A percentile compares a stretch with the other conserved stretches of the same genome.
phyloP scores from a whole-genome alignment of 768 basidiomycete genomes.

The Boletus patriciae region DNA sequence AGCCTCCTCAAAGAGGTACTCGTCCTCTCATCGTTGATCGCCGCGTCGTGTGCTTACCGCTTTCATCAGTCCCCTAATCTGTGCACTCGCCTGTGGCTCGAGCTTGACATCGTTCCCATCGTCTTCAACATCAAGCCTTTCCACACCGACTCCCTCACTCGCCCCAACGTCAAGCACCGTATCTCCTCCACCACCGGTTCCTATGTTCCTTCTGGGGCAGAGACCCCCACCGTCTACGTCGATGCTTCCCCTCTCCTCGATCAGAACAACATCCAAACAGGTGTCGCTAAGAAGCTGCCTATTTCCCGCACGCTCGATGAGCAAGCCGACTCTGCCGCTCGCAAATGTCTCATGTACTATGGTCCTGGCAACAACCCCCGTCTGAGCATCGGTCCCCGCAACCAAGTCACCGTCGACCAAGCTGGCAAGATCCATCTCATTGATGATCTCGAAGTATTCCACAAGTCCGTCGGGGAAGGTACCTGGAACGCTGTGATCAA shows the following conservation, averaged over 20 bases:
- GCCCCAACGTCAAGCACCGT: conserved; percentile 79
- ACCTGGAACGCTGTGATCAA: conserved; percentile 83
- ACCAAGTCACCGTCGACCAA: conserved; percentile 86
- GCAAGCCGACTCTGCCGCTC: conserved; percentile 83
- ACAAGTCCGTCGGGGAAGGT: conserved; percentile 65
- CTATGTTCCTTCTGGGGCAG: conserved; percentile 71
- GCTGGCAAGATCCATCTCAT: conserved; percentile 84
- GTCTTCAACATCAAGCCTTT: conserved; percentile 84
- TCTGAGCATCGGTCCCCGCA: conserved; percentile 76
- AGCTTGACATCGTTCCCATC: conserved; percentile 79
- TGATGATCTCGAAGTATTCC: conserved; percentile 78
- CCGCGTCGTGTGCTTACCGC: conserved; percentile 18
- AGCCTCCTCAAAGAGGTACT: conserved; percentile 65
- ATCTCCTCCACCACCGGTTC: conserved; percentile 80
- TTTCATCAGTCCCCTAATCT: conserved; percentile 64
- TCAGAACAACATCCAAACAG: conserved; percentile 41
- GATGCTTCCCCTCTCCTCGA: conserved; percentile 54
- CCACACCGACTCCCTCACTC: conserved; percentile 76
- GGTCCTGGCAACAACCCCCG: conserved; percentile 84
- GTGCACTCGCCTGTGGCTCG: conserved; percentile 84
- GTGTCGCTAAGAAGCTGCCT: conserved; percentile 58
- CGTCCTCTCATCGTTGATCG: conserved; percentile 10
- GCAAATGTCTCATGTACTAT: conserved; percentile 81
- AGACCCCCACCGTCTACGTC: conserved; percentile 71
- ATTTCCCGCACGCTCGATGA: conserved; percentile 78